Base-by-base conservation (phyloP, 2,329 filamentous ascomycete genomes). In the Colletotrichum sojae region DNA sequence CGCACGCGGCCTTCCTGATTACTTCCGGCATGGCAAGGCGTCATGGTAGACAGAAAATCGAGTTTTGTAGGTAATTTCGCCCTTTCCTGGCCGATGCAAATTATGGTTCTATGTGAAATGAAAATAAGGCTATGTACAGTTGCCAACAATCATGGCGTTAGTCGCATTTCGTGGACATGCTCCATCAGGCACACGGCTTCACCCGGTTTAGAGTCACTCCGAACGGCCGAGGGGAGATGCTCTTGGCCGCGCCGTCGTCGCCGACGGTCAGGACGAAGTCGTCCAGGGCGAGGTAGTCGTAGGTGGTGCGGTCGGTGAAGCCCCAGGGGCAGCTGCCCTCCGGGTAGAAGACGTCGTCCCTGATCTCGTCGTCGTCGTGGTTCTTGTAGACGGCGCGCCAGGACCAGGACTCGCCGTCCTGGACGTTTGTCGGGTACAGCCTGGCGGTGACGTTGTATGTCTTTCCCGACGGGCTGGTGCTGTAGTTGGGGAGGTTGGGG, bases 361-460 rank as follows among this genome's bases (percentile, higher is more conserved):
- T 75, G 12, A 75, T 59, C 0, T 73, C 68, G 1, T 73, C 73
- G 0, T 20, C 69, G 48, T 69, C 54, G 12, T 55, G 40, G n/a
- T 60, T 72, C 65, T 80, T 74, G 31, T 78, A 78, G 0, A 80
- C 74, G 0, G 78, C 78, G 3, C 79, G 73, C 80, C 80, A 81
- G 0, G 78, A 76, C 4, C 69, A 71, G 48, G 76, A 55, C 9
- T 63, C 10, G 1, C 62, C 62, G 13, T 52, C 43, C 15, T 40
- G 39, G 5, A 69, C 43, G 40, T 62, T 67, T 5, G 63, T 69
- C 15, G 67, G 67, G 43, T 67, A 69, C 18, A 69, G 22, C 4
- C 67, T 61, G 15, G 54, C 63, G 12, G 39, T 67, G 31, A 69
- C 8, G 18, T 69, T 67, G 51, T 25, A 46, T 4, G 61, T 57